Evolutionary conservation across 305 asterid species (phyloP), one percentile per base, ranked within the genome.

Genomic region (Withania somnifera): DNA sequence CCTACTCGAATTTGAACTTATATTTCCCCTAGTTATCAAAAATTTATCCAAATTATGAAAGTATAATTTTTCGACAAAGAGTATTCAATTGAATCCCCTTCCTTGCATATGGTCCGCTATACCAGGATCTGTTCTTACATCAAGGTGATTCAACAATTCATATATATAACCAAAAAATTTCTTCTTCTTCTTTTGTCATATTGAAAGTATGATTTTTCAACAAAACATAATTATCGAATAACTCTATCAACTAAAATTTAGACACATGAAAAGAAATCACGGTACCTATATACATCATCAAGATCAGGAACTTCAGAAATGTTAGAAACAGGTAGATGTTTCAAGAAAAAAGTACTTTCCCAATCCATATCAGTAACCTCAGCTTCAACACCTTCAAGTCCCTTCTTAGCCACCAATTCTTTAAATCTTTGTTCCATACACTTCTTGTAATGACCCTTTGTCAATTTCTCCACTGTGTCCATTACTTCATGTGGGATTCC

Each of bases 261-360:
- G 7, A 73, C 5, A 47, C 0, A 73, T 47, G 0, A 45, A 6
- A 71, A 71, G 0, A 45, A 45, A 7, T 71, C 0, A 24, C 79
- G 34, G 50, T 42, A 42, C 98, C 95, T 90, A 91, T 95, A 93
- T 34, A 90, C 86, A 0, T 90, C 88, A 1, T 91, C 91, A 58
- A 95, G 98, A 87, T 93, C 95, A 45, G 97, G 95, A 66, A 94
- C 15, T 38, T 93, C 88, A 0, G 96, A 87, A 82, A 94, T 91
- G 86, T 93, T 94, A 6, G 98, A 92, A 28, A 77, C 82, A 3
- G 98, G 98, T 52, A 90, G 97, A 75, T 91, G 99, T 78, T 93
- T 91, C 68, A 95, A 45, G 91, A 78, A 94, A 88, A 95, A 95
- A 60, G 98, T 91, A 91, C 95, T 92, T 80, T 95, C 98, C 98